These are phyloP conservation scores for Cyberlindnera meyerae DNA, from an alignment of 805 yeast species.

Conservation along the genomic window DNA sequence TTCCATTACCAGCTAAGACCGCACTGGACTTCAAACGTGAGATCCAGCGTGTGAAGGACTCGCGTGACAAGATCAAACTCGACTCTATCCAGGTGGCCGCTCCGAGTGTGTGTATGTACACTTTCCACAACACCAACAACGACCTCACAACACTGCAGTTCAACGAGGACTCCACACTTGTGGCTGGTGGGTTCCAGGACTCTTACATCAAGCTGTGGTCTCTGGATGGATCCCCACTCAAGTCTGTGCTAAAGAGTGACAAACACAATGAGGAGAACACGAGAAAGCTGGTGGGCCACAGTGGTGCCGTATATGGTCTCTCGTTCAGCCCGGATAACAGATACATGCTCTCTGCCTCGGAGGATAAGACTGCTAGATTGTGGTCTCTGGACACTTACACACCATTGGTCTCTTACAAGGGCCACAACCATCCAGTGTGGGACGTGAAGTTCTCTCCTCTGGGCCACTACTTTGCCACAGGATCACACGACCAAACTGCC, in stretches of 20 bases:
- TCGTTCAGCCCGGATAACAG: conserved; percentile 88
- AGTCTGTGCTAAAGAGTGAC: conserved; percentile 54
- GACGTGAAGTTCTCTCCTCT: conserved; percentile 91
- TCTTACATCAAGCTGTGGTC: conserved; percentile 90
- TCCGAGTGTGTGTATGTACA: conserved; percentile 96
- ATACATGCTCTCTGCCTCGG: conserved; percentile 76
- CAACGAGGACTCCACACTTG: conserved; percentile 78
- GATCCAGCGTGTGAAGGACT: conserved; percentile 74
- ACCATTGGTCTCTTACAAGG: conserved; percentile 88
- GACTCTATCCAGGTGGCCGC: conserved; percentile 71
- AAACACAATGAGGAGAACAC: conserved; percentile 40
- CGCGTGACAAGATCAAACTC: conserved; percentile 66
- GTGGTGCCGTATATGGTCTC: conserved; percentile 89
- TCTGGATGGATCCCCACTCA: conserved; percentile 82
- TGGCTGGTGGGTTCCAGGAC: conserved; percentile 94
- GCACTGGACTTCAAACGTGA: conserved; percentile 76
- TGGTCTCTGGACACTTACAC: conserved; percentile 94
- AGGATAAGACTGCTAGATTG: conserved; percentile 84
- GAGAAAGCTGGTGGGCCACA: conserved; percentile 73
- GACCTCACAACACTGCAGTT: conserved; percentile 84
- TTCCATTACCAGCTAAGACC: conserved; percentile 85
- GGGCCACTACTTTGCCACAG: conserved; percentile 98
- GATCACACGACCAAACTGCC: conserved; percentile 96
- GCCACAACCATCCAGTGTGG: conserved; percentile 97
- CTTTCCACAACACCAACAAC: conserved; percentile 91